phyloP scores from a whole-genome alignment of 306 rosid species.

The Vicia villosa region DNA sequence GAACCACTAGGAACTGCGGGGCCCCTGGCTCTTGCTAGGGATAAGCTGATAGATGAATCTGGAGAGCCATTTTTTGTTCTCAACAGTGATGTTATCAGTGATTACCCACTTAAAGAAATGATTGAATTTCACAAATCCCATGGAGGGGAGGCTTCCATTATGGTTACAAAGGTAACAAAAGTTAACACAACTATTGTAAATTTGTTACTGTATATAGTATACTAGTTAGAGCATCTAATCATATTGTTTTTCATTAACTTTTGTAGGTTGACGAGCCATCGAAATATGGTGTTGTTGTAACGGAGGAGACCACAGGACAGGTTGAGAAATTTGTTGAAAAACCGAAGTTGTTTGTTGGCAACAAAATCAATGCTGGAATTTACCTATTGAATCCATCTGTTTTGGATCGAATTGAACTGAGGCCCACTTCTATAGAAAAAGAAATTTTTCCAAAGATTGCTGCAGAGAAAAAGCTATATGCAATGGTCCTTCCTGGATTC shows the following conservation, averaged over 20 bases:
- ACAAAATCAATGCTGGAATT: conserved; percentile 98
- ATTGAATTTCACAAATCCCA: conserved; percentile 85
- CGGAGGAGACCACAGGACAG: conserved; percentile 83
- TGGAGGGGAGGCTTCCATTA: conserved; percentile 98
- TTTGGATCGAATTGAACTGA: conserved; percentile 81
- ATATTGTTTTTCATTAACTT: conserved; percentile 39
- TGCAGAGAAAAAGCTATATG: conserved; percentile 76
- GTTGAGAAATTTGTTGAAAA: conserved; percentile 96
- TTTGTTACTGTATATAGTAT: neutral
- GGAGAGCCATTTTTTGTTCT: conserved; percentile 98
- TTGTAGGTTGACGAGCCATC: conserved; percentile 97
- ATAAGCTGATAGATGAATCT: conserved; percentile 76
- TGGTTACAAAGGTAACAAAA: conserved; percentile 91
- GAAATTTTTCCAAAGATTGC: conserved; percentile 95
- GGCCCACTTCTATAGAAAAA: conserved; percentile 99
- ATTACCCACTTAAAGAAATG: conserved; percentile 91
- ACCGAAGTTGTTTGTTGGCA: conserved; percentile 95
- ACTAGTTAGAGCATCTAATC: conserved; percentile 8
- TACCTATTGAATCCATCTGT: conserved; percentile 88
- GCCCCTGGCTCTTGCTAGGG: conserved; percentile 98
- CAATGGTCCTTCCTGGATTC: conserved; percentile 98
- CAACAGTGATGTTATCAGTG: conserved; percentile 98
- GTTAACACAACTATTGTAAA: neutral
- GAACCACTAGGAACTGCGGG: conserved; percentile 99
- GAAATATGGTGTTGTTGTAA: conserved; percentile 95